phyloP scores from a whole-genome alignment of 2,329 filamentous ascomycete species.

The Knufia fluminis region DNA sequence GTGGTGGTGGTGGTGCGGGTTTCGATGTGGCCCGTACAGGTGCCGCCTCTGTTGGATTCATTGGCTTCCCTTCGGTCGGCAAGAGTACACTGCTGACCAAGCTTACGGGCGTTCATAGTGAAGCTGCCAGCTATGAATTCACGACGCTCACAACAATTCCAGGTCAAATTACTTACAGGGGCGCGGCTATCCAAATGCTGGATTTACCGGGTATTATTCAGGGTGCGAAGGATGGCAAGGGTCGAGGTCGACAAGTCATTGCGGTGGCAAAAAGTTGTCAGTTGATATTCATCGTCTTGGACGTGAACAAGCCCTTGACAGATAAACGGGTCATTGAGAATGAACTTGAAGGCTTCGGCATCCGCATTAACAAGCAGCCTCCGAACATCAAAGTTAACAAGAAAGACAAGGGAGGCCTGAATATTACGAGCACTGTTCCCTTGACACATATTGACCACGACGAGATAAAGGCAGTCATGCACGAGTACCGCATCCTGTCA shows the following conservation, averaged over 20 bases:
- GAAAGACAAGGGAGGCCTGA: conserved; percentile 97
- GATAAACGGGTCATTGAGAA: conserved; percentile 94
- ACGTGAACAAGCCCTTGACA: conserved; percentile 95
- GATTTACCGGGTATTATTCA: conserved; percentile 98
- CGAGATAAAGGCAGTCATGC: conserved; percentile 97
- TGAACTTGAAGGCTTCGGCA: conserved; percentile 93
- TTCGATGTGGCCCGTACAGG: conserved; percentile 98
- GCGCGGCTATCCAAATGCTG: conserved; percentile 94
- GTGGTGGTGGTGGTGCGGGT: conserved; percentile 75
- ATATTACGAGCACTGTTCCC: conserved; percentile 89
- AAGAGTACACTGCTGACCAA: conserved; percentile 97
- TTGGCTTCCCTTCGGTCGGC: conserved; percentile 94
- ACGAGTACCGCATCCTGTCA: conserved; percentile 91
- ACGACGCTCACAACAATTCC: conserved; percentile 96
- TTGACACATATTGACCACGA: conserved; percentile 87
- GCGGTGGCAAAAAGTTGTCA: conserved; percentile 98
- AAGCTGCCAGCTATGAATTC: conserved; percentile 96
- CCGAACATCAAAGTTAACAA: conserved; percentile 99
- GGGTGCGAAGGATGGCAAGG: conserved; percentile 95
- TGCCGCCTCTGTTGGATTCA: conserved; percentile 94
- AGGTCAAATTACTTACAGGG: conserved; percentile 92
- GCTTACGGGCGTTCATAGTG: conserved; percentile 91
- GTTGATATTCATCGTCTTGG: conserved; percentile 95
- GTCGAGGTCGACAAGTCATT: conserved; percentile 95
- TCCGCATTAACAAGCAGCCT: conserved; percentile 92